phyloP scores from a whole-genome alignment of 441 rosid genomes.

The Arabidopsis hybrid region DNA sequence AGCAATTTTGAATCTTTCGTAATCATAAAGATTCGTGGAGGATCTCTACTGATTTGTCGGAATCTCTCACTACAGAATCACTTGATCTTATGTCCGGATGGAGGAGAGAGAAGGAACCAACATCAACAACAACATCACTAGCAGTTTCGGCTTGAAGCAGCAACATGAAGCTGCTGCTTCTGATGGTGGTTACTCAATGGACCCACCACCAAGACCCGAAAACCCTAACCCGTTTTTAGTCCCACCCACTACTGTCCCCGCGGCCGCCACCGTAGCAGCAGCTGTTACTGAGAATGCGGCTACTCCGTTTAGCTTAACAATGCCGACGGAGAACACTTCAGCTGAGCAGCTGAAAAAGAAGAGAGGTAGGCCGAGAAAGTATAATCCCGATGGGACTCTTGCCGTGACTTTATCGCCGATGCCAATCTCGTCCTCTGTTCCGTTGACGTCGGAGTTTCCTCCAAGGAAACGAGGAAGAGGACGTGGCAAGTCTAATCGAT shows the following conservation, averaged over 20 bases:
- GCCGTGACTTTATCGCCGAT: slow-evolving; percentile 63
- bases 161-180: slow-evolving; percentile 60
- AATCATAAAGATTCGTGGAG: slow-evolving; percentile 40
- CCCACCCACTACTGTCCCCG: slow-evolving; percentile 30
- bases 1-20: slow-evolving; percentile 41
- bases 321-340: slow-evolving; percentile 42
- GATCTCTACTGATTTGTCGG: slow-evolving; percentile 46
- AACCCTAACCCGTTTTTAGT: slow-evolving; percentile 50
- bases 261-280: not conserved
- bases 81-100: slow-evolving; percentile 52
- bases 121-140: slow-evolving; percentile 40
- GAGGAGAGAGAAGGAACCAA: slow-evolving; percentile 65
- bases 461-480: slow-evolving; percentile 71
- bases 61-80: slow-evolving; percentile 44
- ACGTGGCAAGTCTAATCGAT: slow-evolving; percentile 35
- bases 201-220: slow-evolving; percentile 58
- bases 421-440: slow-evolving; percentile 82
- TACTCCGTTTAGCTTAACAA: slow-evolving; percentile 43
- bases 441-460: slow-evolving; percentile 60
- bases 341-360: slow-evolving; percentile 56
- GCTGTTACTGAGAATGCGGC: slow-evolving; percentile 35
- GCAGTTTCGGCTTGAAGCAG: slow-evolving; percentile 54
- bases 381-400: slow-evolving; percentile 58
- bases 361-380: slow-evolving; percentile 78
- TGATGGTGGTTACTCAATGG: slow-evolving; percentile 52